Percentiles rank a stretch among this genome's conserved stretches.
phyloP scores from a whole-genome alignment of 2,329 filamentous ascomycete species.

The Claviceps sp. region DNA sequence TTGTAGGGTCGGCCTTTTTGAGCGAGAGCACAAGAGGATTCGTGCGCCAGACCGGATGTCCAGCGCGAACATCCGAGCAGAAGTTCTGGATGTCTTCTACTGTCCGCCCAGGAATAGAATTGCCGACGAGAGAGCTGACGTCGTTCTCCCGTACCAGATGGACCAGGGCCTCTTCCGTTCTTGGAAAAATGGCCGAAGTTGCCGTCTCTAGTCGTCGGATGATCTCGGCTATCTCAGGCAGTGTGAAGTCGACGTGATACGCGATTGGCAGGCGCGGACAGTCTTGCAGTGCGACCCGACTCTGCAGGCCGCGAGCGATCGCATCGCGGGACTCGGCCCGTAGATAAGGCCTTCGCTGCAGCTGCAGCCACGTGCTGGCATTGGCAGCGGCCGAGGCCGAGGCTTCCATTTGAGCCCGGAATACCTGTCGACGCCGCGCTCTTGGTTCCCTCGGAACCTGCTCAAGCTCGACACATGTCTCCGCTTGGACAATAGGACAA shows the following conservation, averaged over 20 bases:
- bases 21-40: slow-evolving; percentile 15
- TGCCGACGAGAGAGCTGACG: slow-evolving; percentile 12
- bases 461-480: not conserved
- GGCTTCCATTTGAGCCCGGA: not conserved
- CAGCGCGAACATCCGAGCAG: slow-evolving; percentile 17
- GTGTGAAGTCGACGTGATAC: slow-evolving; percentile 35
- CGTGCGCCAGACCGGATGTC: slow-evolving; percentile 5
- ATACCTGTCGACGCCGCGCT: not conserved
- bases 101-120: slow-evolving; percentile 12
- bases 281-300: slow-evolving; percentile 3
- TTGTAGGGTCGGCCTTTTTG: slow-evolving; percentile 5
- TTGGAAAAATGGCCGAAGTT: slow-evolving; percentile 7
- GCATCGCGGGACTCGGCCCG: slow-evolving; percentile 14
- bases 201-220: slow-evolving; percentile 10
- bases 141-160: slow-evolving; percentile 10
- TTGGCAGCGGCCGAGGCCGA: not conserved
- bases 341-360: slow-evolving; percentile 13
- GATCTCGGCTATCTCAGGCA: slow-evolving; percentile 22
- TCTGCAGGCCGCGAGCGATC: slow-evolving; percentile 13
- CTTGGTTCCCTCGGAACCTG: not conserved
- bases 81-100: slow-evolving; percentile 18
- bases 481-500: not conserved
- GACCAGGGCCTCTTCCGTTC: slow-evolving; percentile 10
- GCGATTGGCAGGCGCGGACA: slow-evolving; percentile 3
- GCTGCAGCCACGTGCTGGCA: slow-evolving; percentile 2